These are phyloP conservation scores for Plasmodium chabaudi DNA, from an alignment of 169 alveolate species.

Conservation along the genomic window DNA sequence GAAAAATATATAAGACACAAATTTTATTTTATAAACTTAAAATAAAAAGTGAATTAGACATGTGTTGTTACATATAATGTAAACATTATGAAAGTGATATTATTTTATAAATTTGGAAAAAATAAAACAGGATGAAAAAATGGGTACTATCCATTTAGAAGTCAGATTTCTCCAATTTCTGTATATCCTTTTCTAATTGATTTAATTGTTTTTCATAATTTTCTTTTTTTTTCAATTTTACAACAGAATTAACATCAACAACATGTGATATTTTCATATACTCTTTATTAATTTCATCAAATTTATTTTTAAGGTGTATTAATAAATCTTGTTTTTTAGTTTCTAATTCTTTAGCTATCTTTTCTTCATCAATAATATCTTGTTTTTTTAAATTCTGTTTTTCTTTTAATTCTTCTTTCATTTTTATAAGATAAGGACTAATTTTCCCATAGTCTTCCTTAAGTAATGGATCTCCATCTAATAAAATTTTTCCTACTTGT, in stretches of 20 bases:
- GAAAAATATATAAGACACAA: conserved; percentile 4
- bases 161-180: conserved; percentile 40
- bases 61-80: neutral
- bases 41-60: neutral
- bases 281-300: conserved; percentile 72
- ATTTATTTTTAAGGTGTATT: conserved; percentile 64
- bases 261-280: conserved; percentile 75
- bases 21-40: conserved; percentile 4
- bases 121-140: neutral
- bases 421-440: conserved; percentile 63
- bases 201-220: conserved; percentile 65
- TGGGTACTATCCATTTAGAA: neutral
- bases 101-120: no score
- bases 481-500: conserved; percentile 40
- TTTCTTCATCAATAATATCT: conserved; percentile 73
- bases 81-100: neutral
- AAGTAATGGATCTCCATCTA: conserved; percentile 48
- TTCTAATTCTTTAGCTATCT: conserved; percentile 60
- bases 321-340: conserved; percentile 32
- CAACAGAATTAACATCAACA: conserved; percentile 67
- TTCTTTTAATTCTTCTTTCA: conserved; percentile 68
- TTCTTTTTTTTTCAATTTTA: conserved; percentile 75
- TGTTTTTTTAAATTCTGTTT: conserved; percentile 73
- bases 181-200: conserved; percentile 73
- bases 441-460: conserved; percentile 75